These are phyloP conservation scores for Saccharum spontaneum DNA, from an alignment of 176 grass and related monocot species.

Conservation along the genomic window DNA sequence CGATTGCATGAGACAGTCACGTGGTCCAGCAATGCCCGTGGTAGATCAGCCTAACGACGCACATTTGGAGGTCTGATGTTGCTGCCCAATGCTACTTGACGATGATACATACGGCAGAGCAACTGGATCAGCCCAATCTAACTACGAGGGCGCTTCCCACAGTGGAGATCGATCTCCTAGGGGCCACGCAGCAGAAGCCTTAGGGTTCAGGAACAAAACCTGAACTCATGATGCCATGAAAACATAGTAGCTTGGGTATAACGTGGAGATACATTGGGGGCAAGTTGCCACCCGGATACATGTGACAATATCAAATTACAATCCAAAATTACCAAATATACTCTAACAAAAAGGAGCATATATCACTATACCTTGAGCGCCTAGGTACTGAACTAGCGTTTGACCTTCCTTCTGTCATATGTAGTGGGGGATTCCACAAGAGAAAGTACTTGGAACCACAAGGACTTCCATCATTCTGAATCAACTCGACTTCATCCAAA, in stretches of 20 bases:
- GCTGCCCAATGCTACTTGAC: no score
- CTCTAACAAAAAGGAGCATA: neutral
- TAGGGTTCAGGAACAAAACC: neutral
- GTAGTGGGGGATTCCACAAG: constrained; percentile 84
- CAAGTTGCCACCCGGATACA: neutral
- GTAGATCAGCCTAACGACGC: neutral
- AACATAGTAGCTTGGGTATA: neutral
- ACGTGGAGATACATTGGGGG: neutral
- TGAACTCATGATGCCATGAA: neutral
- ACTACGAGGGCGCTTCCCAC: neutral
- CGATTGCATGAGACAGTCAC: neutral
- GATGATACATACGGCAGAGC: no score
- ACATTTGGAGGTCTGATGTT: no score
- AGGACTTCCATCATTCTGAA: constrained; percentile 91
- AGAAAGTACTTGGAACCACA: constrained; percentile 85
- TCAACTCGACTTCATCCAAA: constrained; percentile 64
- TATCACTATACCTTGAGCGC: constrained; percentile 63
- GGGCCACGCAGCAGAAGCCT: neutral
- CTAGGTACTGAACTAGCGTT: constrained; percentile 47
- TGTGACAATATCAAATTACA: neutral
- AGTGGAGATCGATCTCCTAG: neutral
- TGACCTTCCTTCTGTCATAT: constrained; percentile 41
- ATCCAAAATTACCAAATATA: neutral
- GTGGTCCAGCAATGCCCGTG: neutral
- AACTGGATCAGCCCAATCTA: no score